Percentiles rank a stretch among this genome's conserved stretches.
phyloP scores from a whole-genome alignment of 2,329 filamentous ascomycete species.

The Akanthomyces uredinophilus region DNA sequence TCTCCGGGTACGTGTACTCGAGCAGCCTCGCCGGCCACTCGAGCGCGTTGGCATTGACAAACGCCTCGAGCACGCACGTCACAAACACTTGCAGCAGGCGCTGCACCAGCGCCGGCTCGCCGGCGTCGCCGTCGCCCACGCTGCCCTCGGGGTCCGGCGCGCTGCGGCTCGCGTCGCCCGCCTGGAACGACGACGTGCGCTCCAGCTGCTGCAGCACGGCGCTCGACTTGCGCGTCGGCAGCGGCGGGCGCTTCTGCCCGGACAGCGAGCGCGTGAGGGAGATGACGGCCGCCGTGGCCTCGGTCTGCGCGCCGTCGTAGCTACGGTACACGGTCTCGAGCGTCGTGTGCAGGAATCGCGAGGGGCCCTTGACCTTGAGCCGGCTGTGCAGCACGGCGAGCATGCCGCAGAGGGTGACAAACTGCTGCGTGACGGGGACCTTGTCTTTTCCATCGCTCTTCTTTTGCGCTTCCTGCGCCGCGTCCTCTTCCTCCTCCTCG shows the following conservation, averaged over 20 bases:
- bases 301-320: slow-evolving; percentile 59
- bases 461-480: not conserved
- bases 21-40: slow-evolving; percentile 61
- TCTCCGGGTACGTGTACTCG: slow-evolving; percentile 63
- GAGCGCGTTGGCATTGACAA: slow-evolving; percentile 56
- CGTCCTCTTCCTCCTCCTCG: not conserved
- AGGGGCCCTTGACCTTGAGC: slow-evolving; percentile 72
- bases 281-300: slow-evolving; percentile 65
- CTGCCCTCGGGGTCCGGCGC: slow-evolving; percentile 58
- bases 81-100: slow-evolving; percentile 69
- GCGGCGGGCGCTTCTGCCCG: slow-evolving; percentile 58
- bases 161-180: slow-evolving; percentile 45
- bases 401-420: slow-evolving; percentile 65
- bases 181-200: slow-evolving; percentile 51
- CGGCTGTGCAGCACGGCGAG: slow-evolving; percentile 67
- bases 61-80: slow-evolving; percentile 72
- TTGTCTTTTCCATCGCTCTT: slow-evolving; percentile 30
- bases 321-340: slow-evolving; percentile 64
- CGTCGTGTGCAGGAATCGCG: slow-evolving; percentile 72
- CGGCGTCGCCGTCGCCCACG: slow-evolving; percentile 34
- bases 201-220: slow-evolving; percentile 37
- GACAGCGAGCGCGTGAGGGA: slow-evolving; percentile 66
- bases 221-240: slow-evolving; percentile 56
- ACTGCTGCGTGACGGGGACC: slow-evolving; percentile 41
- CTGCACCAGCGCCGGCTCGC: slow-evolving; percentile 56